Base-by-base conservation (phyloP, 1,284 basidiomycete species). In the Melanopsichium pennsylvanicum region DNA sequence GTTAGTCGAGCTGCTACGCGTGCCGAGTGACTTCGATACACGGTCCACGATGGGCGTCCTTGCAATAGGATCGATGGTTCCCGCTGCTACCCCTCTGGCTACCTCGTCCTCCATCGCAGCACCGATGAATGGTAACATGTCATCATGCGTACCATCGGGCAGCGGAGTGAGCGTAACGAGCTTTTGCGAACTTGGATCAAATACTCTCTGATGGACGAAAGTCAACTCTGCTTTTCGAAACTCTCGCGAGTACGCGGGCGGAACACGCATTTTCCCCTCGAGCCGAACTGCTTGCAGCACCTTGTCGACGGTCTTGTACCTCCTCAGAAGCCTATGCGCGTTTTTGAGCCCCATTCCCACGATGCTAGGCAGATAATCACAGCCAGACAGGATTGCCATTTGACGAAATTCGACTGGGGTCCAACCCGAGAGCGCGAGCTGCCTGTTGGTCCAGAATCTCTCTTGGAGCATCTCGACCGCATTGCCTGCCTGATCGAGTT, bases 331-430 rank as follows among this genome's bases (percentile, higher is more conserved):
- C 12, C 85, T 82, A 82, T 90, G 90, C 0, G 96, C 94, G n/a
- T 91, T 97, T 85, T 97, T 97, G 33, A 84, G 70, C 8, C 83
- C 83, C 60, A 84, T 74, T 2, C 83, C 82, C 6, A 63, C 74
- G 72, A 72, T 82, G 67, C 74, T 83, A 5, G 72, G 72, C 27
- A 80, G 86, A 81, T 99, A 99, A 81, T 99, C 96, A 81, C 96
- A 98, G 3, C 96, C 96, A 52, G 91, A 92, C 34, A 99, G 85
- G 80, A 99, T 97, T 19, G 94, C 91, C 93, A 97, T 97, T 31
- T 90, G 86, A 21, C 96, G 87, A 79, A 98, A 97, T 81, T 96
- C 90, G 6, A 85, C 84, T 74, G 93, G 89, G 10, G 90, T 88
- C 94, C 95, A 98, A 15, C 91, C 90, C 33, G 87, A 83, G 59